These are phyloP conservation scores for Diaporthe australafricana DNA, from an alignment of 2,329 filamentous ascomycete species.

Conservation along the genomic window DNA sequence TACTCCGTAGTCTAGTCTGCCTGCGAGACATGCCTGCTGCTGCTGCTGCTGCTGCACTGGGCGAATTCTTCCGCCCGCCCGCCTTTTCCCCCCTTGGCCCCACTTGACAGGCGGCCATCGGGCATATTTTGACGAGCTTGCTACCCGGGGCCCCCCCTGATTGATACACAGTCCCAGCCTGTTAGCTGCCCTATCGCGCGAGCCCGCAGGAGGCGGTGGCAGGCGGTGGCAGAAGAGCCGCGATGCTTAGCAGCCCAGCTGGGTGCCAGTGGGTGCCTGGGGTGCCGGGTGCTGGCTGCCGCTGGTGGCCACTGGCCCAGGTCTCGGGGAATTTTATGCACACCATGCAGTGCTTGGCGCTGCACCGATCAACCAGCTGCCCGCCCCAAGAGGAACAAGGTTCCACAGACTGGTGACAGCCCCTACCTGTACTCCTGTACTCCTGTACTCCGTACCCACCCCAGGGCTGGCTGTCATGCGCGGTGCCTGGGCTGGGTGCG, in stretches of 20 bases:
- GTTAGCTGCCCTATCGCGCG: conserved; percentile 16
- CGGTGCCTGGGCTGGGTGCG: conserved; percentile 27
- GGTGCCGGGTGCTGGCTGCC: conserved; percentile 14
- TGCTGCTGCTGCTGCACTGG: background rate
- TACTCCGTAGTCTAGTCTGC: too few relatives aligned
- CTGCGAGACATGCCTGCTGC: background rate
- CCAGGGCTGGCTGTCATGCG: conserved; percentile 18
- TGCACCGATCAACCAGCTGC: conserved; percentile 34
- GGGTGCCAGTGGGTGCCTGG: background rate
- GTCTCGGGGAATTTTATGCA: conserved; percentile 37
- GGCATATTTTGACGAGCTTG: background rate
- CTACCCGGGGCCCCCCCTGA: conserved; percentile 1
- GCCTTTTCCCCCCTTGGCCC: conserved; percentile 1
- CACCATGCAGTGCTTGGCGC: conserved; percentile 25
- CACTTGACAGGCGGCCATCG: conserved; percentile 20
- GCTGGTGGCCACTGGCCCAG: conserved; percentile 25
- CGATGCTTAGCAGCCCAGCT: conserved; percentile 26
- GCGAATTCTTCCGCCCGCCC: conserved; percentile 29
- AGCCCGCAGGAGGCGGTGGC: conserved; percentile 6
- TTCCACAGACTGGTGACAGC: conserved; percentile 19
- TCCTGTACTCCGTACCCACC: conserved; percentile 13
- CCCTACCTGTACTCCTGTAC: conserved; percentile 23
- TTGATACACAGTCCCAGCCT: background rate
- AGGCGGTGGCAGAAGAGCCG: conserved; percentile 9
- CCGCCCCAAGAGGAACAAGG: conserved; percentile 18